These are phyloP conservation scores for Berkeleyomyces basicola DNA, from an alignment of 2,329 filamentous ascomycete species.

Conservation along the genomic window DNA sequence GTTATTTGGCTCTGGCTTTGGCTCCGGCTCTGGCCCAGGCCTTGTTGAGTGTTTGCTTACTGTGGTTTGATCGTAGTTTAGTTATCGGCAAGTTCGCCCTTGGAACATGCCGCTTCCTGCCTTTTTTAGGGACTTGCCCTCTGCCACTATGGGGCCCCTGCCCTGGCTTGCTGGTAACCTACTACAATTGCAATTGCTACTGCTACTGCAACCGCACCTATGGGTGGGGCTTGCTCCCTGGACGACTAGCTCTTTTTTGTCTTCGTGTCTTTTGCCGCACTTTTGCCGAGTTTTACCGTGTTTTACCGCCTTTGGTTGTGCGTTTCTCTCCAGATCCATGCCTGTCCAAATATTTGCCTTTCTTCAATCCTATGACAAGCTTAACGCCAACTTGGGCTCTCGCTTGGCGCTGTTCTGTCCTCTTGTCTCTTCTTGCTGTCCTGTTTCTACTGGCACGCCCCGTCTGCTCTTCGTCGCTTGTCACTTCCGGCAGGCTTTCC, in stretches of 20 bases:
- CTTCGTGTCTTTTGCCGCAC: not conserved
- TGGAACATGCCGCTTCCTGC: not conserved
- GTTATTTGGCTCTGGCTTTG: too few species aligned
- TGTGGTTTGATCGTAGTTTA: too few species aligned
- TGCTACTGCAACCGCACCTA: not conserved
- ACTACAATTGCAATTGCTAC: not conserved
- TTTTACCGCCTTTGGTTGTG: not conserved
- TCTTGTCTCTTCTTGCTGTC: not conserved
- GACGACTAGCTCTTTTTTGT: not conserved
- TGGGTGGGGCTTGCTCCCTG: not conserved
- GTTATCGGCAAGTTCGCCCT: too few species aligned
- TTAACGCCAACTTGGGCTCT: not conserved
- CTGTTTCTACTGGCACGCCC: not conserved
- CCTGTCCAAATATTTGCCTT: not conserved
- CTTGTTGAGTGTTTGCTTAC: too few species aligned
- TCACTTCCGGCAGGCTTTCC: not conserved
- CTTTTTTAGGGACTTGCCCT: not conserved
- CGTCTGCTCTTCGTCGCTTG: not conserved
- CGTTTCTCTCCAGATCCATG: too few species aligned
- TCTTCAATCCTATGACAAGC: conserved; percentile 1
- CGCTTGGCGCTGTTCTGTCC: not conserved
- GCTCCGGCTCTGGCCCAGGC: too few species aligned
- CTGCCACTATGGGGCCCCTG: not conserved
- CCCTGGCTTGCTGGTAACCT: not conserved
- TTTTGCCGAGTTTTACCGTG: not conserved